Evolutionary conservation across 2,329 filamentous ascomycete species (phyloP).

Genomic region (Fusarium irregulare): DNA sequence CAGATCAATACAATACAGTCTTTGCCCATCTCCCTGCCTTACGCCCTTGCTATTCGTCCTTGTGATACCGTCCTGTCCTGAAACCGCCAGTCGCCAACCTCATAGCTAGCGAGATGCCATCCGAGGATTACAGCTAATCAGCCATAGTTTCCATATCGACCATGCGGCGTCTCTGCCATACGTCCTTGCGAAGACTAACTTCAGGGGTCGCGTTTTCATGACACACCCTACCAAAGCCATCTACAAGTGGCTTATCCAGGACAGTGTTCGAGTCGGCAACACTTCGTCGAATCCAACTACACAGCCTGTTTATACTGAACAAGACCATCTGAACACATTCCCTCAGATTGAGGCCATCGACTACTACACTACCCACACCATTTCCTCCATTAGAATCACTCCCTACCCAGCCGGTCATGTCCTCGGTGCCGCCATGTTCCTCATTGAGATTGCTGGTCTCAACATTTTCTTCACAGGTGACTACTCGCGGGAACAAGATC

Average conservation of each 20-base stretch:
- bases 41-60: constrained; percentile 41
- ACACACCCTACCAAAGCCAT: constrained; percentile 99
- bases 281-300: constrained; percentile 71
- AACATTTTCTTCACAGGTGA: constrained; percentile 98
- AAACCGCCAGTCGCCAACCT: constrained; percentile 26
- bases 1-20: constrained; percentile 56
- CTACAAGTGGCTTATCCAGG: constrained; percentile 99
- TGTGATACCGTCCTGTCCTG: constrained; percentile 47
- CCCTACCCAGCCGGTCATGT: constrained; percentile 98
- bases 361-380: constrained; percentile 97
- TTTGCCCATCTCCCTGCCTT: constrained; percentile 41
- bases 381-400: constrained; percentile 95
- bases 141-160: constrained; percentile 90
- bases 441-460: constrained; percentile 95
- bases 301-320: constrained; percentile 91
- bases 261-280: constrained; percentile 90
- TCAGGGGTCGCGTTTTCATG: constrained; percentile 97
- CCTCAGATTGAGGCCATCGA: constrained; percentile 96
- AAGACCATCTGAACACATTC: constrained; percentile 93
- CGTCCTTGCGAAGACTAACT: constrained; percentile 97
- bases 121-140: constrained; percentile 43
- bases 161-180: constrained; percentile 99
- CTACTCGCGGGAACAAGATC: constrained; percentile 94
- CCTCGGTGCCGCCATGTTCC: constrained; percentile 97
- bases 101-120: constrained; percentile 18